A percentile compares a stretch with the other conserved stretches of the same genome.
phyloP scores from a whole-genome alignment of 169 alveolate species.

The Cryptosporidium parvum region DNA sequence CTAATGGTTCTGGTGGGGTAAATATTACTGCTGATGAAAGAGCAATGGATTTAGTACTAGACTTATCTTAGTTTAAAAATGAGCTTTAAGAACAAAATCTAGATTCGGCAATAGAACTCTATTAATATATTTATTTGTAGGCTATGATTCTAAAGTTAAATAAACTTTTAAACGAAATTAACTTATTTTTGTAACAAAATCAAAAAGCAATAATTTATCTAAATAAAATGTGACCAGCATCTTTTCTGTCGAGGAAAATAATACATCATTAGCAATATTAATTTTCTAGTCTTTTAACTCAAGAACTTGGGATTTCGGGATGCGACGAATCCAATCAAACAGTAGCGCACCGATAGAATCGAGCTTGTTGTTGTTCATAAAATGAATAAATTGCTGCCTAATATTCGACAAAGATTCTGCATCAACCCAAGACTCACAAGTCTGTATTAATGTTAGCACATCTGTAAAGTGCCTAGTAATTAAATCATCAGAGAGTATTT shows the following conservation, averaged over 20 bases:
- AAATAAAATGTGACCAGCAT: not conserved
- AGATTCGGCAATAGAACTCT: not conserved
- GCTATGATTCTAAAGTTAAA: not conserved
- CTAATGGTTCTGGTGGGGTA: slow-evolving; percentile 23
- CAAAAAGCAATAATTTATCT: not conserved
- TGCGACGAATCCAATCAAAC: slow-evolving; percentile 72
- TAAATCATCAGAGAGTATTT: slow-evolving; percentile 66
- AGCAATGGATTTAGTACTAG: slow-evolving; percentile 73
- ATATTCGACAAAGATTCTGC: slow-evolving; percentile 55
- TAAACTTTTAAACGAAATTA: not conserved
- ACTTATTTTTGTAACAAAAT: not conserved
- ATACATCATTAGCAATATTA: not conserved
- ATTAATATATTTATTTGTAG: slow-evolving; percentile 7
- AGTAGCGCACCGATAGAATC: slow-evolving; percentile 57
- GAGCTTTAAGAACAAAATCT: not conserved
- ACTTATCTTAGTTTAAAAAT: slow-evolving; percentile 34
- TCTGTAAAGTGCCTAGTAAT: slow-evolving; percentile 65
- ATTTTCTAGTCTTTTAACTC: slow-evolving; percentile 7
- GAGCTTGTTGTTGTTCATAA: slow-evolving; percentile 64
- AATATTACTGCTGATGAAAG: slow-evolving; percentile 70
- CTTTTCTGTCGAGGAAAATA: not conserved
- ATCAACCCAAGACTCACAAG: slow-evolving; percentile 74
- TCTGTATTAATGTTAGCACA: slow-evolving; percentile 52
- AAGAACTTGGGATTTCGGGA: slow-evolving; percentile 25
- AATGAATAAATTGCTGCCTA: slow-evolving; percentile 52